Evolutionary conservation across 352 stramenopile genomes (phyloP).

Genomic region (Phytophthora sojae): DNA sequence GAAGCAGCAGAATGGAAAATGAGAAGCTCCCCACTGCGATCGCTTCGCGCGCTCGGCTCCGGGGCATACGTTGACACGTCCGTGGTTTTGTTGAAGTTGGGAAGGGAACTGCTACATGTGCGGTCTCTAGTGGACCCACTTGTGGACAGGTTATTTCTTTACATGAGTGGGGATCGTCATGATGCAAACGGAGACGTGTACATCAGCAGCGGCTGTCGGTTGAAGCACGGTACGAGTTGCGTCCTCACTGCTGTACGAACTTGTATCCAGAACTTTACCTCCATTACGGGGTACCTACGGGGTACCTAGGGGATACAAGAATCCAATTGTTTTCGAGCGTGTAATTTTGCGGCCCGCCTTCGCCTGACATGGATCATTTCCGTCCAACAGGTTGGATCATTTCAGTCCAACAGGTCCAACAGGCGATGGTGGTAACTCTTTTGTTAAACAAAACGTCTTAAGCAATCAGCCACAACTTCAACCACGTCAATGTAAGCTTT

Average conservation of each 20-base stretch:
- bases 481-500: neutral
- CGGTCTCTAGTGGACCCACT: neutral
- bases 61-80: neutral
- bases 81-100: neutral
- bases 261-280: too few relatives aligned
- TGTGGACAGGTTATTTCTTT: neutral
- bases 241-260: too few relatives aligned
- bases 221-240: neutral
- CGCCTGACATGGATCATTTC: neutral
- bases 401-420: neutral
- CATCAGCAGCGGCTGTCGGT: neutral
- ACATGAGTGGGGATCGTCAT: neutral
- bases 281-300: too few relatives aligned
- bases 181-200: neutral
- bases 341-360: neutral
- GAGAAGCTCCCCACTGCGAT: neutral
- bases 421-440: neutral
- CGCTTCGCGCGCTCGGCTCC: neutral
- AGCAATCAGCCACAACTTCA: neutral
- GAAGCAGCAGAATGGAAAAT: neutral
- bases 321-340: too few relatives aligned
- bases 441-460: neutral
- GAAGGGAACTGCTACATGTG: neutral
- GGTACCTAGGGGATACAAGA: too few relatives aligned
- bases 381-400: neutral